Evolutionary conservation across 805 yeast species (phyloP), one percentile per base, ranked within the genome.

Genomic region (Blastobotrys americana): DNA sequence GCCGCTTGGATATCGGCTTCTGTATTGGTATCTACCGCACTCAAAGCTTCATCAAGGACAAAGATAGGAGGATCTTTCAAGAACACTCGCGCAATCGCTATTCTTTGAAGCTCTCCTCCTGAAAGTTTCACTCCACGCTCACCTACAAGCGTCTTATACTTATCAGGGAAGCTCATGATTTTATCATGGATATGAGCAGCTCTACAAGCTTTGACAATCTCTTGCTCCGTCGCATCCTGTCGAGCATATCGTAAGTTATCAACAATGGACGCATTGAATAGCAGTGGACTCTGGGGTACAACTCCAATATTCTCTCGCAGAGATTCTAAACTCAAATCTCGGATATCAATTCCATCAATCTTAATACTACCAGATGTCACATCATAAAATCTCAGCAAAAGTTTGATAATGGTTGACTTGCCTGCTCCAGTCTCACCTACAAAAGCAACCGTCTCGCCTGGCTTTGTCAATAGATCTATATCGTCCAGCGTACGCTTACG

Each of bases 361-460:
- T 66, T 54, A 27, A 90, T 77, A 4, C 63, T 55, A 18, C 97
- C 97, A 0, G 61, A 48, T 9, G 60, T 59, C 1, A 94, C 89
- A 56, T 88, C 96, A 63, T 90, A 90, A 59, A 84, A 85, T 47
- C 97, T 70, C 54, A 89, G 65, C 37, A 90, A 65, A 42, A 90
- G 66, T 42, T 88, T 85, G 5, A 89, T 74, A 2, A 90, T 77
- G 0, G 97, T 89, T 15, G 95, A 85, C 61, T 90, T 90, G 19
- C 97, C 97, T 49, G 95, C 84, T 1, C 97, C 97, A 28, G 94
- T 82, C n/a, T 96, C 96, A 2, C 97, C 97, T 15, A 89, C 97
- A 47, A 90, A 25, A 8, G 31, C 31, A 25, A 25, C 13, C 13
- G 31, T 25, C 10, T 25, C 31, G 13, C 31, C 31, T 8, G 31